Base-by-base conservation (phyloP, 2,329 filamentous ascomycete species). In the Boeremia lycopersici region DNA sequence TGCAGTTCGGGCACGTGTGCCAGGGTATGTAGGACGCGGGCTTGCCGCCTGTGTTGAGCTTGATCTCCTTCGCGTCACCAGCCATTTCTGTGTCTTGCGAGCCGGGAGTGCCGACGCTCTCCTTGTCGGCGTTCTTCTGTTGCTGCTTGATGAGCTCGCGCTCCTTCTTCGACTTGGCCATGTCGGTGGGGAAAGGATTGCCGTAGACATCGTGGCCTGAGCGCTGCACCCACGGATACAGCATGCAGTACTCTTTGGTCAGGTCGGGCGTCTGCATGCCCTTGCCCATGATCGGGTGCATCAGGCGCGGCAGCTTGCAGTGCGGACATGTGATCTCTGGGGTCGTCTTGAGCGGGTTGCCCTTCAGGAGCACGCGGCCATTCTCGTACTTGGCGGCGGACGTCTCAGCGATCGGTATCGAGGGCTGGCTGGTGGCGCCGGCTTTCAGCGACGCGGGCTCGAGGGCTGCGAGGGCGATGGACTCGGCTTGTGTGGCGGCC, bases 161-260 rank as follows among this genome's bases (percentile, higher is more conserved):
- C 72, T 87, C 89, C 81, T 90, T 91, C 82, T 76, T 82, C 63
- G 89, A 91, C 79, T 89, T 90, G 56, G 89, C 89, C 56, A 88
- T 83, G 19, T 88, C 87, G 15, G 86, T 86, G 12, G 90, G 87
- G 83, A 90, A 93, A 26, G 88, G 90, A 74, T 92, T 90, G 45
- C 89, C 89, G 74, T 92, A 92, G 61, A 93, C 90, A 74, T 93
- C 89, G 76, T 87, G 89, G 56, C 89, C 89, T 2, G 86, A 81
- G 71, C 89, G 87, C 63, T 90, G 85, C 57, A 91, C 89, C 79
- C 89, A 93, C 0, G 89, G 89, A 57, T 89, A 86, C 61, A 87
- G 86, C 75, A 90, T 90, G 82, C 90, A 93, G 79, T 92, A 93
- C 62, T 88, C 85, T 49, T 74, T 74, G 15, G 75, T 76, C 11